Evolutionary conservation across 2,329 filamentous ascomycete species (phyloP).

Genomic region (Aspergillus sergii): DNA sequence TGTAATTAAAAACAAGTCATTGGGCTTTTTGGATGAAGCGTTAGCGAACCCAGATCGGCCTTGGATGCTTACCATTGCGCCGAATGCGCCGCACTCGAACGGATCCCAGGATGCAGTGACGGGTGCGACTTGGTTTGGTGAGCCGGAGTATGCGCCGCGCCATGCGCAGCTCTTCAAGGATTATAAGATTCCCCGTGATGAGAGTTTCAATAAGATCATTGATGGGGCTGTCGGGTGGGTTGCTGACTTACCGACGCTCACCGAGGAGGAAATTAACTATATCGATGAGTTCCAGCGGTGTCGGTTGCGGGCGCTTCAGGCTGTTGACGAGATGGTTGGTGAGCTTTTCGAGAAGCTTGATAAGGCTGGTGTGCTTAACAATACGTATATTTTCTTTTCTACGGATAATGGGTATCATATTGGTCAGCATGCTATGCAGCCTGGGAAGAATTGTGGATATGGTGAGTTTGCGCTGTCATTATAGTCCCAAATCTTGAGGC

Average conservation of each 20-base stretch:
- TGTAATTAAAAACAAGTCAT: conserved; percentile 59
- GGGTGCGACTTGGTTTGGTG: conserved; percentile 26
- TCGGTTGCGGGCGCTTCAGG: conserved; percentile 53
- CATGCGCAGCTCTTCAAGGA: conserved; percentile 64
- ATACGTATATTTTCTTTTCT: conserved; percentile 62
- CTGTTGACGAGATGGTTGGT: conserved; percentile 58
- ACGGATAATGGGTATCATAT: conserved; percentile 64
- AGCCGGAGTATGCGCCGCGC: conserved; percentile 48
- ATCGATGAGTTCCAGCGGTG: conserved; percentile 55
- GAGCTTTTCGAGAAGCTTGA: conserved; percentile 46
- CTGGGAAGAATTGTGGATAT: conserved; percentile 60
- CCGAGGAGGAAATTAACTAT: conserved; percentile 50
- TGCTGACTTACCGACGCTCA: conserved; percentile 44
- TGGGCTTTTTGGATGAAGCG: conserved; percentile 62
- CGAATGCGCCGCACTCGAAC: conserved; percentile 65
- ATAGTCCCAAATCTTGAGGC: too few species aligned
- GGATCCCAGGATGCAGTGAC: conserved; percentile 21
- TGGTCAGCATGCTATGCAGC: conserved; percentile 59
- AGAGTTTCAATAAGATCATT: conserved; percentile 63
- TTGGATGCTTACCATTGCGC: conserved; percentile 68
- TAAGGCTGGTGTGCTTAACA: conserved; percentile 44
- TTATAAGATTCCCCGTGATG: conserved; percentile 60
- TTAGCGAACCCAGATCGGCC: conserved; percentile 52
- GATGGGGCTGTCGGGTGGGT: conserved; percentile 51
- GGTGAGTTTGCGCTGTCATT: conserved; percentile 42